Percentiles rank a stretch among this genome's conserved stretches.
Evolutionary conservation across 768 basidiomycete genomes (phyloP).

Genomic region (Termitomyces sp.): DNA sequence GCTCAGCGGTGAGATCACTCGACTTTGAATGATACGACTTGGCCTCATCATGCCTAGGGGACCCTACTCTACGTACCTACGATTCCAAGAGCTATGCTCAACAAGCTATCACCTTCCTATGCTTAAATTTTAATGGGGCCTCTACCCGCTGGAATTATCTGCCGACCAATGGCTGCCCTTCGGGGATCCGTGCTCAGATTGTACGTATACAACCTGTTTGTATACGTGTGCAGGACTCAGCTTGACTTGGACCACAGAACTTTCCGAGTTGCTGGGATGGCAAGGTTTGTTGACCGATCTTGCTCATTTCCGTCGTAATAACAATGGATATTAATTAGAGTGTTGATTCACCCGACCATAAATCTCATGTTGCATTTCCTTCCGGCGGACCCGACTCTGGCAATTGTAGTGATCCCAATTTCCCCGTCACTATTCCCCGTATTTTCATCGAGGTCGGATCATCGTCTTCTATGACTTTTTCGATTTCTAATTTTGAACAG

Average conservation of each 20-base stretch:
- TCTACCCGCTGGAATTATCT: constrained; percentile 32
- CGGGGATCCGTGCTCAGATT: constrained; percentile 45
- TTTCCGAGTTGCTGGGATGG: constrained; percentile 56
- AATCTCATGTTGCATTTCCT: constrained; percentile 44
- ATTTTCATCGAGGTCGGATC: constrained; percentile 46
- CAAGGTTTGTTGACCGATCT: constrained; percentile 25
- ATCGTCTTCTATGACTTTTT: not conserved
- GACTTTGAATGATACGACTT: not conserved
- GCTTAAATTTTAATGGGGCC: constrained; percentile 39
- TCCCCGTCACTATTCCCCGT: constrained; percentile 38
- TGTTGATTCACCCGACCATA: constrained; percentile 43
- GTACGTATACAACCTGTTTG: constrained; percentile 23
- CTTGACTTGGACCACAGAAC: constrained; percentile 25
- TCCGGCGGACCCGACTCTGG: constrained; percentile 43
- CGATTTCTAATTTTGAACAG: constrained; percentile 14
- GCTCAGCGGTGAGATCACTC: constrained; percentile 35
- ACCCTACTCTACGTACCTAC: constrained; percentile 40
- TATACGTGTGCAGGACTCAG: not conserved
- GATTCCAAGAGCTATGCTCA: constrained; percentile 37
- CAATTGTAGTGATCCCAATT: constrained; percentile 41
- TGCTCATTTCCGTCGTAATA: not conserved
- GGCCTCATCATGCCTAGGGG: constrained; percentile 20
- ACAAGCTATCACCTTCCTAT: constrained; percentile 41
- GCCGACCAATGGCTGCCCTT: constrained; percentile 34
- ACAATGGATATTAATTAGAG: constrained; percentile 22